Evolutionary conservation across 352 stramenopile species (phyloP), one percentile per base, ranked within the genome.

Genomic region (Phytopythium cucurbitacearum): DNA sequence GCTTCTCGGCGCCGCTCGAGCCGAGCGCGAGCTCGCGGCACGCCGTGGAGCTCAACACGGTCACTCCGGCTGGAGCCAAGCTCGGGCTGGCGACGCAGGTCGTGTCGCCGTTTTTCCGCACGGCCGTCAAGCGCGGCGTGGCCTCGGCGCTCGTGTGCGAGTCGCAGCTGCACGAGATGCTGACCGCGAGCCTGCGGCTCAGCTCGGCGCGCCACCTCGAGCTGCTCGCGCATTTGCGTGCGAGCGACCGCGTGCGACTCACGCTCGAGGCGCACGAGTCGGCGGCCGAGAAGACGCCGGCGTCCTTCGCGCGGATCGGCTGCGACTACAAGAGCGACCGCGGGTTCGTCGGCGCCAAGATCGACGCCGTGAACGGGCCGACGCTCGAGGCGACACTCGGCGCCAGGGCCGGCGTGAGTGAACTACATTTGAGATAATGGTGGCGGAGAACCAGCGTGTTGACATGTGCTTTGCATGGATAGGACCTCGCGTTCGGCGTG

Each of bases 331-430:
- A 69, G 46, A 68, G 76, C 37, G 38, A 34, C 1, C 46, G 48
- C 16, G 15, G 75, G 0, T 89, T 89, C 52, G 76, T 68, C 11
- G 81, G 76, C 16, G 71, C 71, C 32, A 87, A 87, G 55, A 87
- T 91, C 47, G 81, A 91, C 52, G 78, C 78, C 9, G 81, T 91
- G 0, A 91, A 91, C 64, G 81, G 81, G 5, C 81, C 81, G 12
- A 91, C 81, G 40, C 57, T 91, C 33, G 65, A 89, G 48, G 77
- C 68, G 4, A 87, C 78, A 21, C 49, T 76, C 36, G 78, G 78
- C 33, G 76, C 64, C 0, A 72, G 64, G 10, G 13, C 83, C 15
- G 78, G 76, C 16, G 71, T 82, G 40, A 33, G 58, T 61, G 40
- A 46, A 8, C 9, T 6, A 7, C 41, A 42, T 60, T 10, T 34